phyloP scores from a whole-genome alignment of 176 grass and related monocot species.

The Secale cereale region DNA sequence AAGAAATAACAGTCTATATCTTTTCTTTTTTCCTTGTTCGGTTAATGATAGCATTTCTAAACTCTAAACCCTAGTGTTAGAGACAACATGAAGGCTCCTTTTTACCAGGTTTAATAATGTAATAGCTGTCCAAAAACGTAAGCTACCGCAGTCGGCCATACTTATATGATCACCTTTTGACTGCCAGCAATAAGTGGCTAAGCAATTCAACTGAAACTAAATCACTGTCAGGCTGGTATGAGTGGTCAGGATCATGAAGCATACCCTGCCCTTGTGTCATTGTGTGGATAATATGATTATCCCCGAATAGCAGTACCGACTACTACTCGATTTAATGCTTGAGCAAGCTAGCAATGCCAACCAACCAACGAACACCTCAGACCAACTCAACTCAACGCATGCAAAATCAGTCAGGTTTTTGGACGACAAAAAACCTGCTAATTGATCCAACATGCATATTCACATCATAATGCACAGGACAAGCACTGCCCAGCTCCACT shows the following conservation, averaged over 20 bases:
- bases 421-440: too few species aligned
- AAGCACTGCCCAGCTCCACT: neutral
- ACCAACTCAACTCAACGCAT: neutral
- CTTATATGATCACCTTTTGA: slow-evolving; percentile 16
- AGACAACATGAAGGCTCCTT: neutral
- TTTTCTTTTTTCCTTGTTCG: neutral
- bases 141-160: slow-evolving; percentile 1
- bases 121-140: neutral
- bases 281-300: neutral
- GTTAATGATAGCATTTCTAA: neutral
- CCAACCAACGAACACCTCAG: neutral
- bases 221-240: neutral
- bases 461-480: neutral
- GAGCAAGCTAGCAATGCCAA: neutral
- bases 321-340: neutral
- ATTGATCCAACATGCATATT: too few species aligned
- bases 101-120: neutral
- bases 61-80: neutral
- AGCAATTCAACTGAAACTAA: slow-evolving; percentile 3
- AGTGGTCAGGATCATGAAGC: slow-evolving; percentile 10
- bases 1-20: too few species aligned
- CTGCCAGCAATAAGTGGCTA: slow-evolving; percentile 14
- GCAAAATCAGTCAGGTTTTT: neutral
- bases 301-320: slow-evolving; percentile 5
- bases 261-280: neutral